Evolutionary conservation across 306 rosid genomes (phyloP).

Genomic region (Astragalus membranaceus): DNA sequence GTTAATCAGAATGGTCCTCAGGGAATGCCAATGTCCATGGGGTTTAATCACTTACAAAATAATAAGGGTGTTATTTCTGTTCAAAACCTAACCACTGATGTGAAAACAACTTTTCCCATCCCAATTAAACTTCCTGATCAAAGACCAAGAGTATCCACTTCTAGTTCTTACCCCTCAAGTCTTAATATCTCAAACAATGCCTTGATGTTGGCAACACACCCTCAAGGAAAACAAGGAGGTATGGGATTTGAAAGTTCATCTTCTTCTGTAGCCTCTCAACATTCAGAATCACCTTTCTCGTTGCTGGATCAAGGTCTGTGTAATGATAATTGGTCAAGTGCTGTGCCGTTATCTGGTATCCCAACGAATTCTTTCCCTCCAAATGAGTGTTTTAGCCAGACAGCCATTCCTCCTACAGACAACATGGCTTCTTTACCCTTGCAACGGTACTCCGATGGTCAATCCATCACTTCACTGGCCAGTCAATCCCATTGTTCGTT

Average conservation of each 20-base stretch:
- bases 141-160: slow-evolving; percentile 30
- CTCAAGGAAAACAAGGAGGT: slow-evolving; percentile 41
- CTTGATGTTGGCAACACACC: slow-evolving; percentile 36
- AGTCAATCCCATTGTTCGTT: slow-evolving; percentile 37
- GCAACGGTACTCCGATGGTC: slow-evolving; percentile 36
- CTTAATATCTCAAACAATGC: slow-evolving; percentile 32
- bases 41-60: slow-evolving; percentile 48
- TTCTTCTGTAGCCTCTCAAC: slow-evolving; percentile 40
- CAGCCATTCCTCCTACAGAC: slow-evolving; percentile 30
- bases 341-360: slow-evolving; percentile 53
- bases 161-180: slow-evolving; percentile 32
- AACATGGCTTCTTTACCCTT: slow-evolving; percentile 36
- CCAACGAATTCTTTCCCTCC: slow-evolving; percentile 41
- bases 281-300: slow-evolving; percentile 41
- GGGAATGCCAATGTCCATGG: slow-evolving; percentile 45
- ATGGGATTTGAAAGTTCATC: slow-evolving; percentile 41
- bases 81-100: slow-evolving; percentile 40
- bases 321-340: slow-evolving; percentile 50
- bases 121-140: slow-evolving; percentile 43
- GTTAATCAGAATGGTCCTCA: slow-evolving; percentile 51
- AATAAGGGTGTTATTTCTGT: slow-evolving; percentile 23
- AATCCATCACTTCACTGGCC: slow-evolving; percentile 40
- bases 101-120: slow-evolving; percentile 38
- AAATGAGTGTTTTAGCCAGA: slow-evolving; percentile 35
- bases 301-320: slow-evolving; percentile 48